Base-by-base conservation (phyloP, 768 basidiomycete species). In the Arthromyces matolae region DNA sequence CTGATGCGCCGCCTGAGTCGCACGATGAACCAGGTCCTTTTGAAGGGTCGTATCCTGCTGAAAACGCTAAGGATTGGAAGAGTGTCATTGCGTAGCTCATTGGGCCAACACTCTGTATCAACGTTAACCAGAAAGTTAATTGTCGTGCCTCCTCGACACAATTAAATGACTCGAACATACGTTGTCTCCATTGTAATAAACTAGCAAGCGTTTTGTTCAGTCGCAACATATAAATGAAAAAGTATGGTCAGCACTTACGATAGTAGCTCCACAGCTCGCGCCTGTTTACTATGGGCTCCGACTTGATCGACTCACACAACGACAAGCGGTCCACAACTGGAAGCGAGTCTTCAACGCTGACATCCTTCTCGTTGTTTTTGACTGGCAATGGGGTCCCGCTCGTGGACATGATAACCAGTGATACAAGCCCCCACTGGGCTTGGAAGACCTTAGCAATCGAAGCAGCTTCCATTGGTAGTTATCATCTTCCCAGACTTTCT, bases 241-340 rank as follows among this genome's bases (percentile, higher is more conserved):
- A n/a, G n/a, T 27, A 40, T 44, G 37, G 54, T 47, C 34, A 31
- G 16, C 22, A 77, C 80, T 25, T 40, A 87, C 86, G 52, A 61
- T 89, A 89, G 59, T 89, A 91, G 44, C 80, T 81, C 89, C 88
- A 91, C 7, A 91, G 67, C 60, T 91, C 89, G 58, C 63, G 77
- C 40, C 82, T 72, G 14, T 83, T 87, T 4, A 89, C 87, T 7
- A 84, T 60, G 0, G 88, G 88, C 45, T 86, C 88, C 4, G n/a
- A n/a, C n/a, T n/a, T n/a, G n/a, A n/a, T n/a, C n/a, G n/a, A n/a
- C n/a, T n/a, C n/a, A n/a, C n/a, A n/a, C n/a, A n/a, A n/a, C n/a
- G n/a, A n/a, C n/a, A n/a, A n/a, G n/a, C n/a, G n/a, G n/a, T n/a
- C n/a, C n/a, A n/a, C n/a, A n/a, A n/a, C n/a, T n/a, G n/a, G n/a